Base-by-base conservation (phyloP, 441 rosid species). In the Macaranga tanarius region DNA sequence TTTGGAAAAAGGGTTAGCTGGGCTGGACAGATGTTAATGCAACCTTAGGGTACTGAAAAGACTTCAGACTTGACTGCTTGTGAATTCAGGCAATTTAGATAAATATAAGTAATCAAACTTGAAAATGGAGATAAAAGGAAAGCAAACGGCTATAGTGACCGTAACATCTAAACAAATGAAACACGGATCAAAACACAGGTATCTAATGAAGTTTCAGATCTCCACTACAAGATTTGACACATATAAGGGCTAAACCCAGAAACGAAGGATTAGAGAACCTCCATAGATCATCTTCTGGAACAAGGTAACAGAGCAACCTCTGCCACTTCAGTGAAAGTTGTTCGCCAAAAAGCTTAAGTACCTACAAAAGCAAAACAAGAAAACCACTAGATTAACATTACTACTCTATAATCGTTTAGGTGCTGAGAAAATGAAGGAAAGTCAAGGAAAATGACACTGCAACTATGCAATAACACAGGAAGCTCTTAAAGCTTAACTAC, bases 291-390 rank as follows among this genome's bases (percentile, higher is more conserved):
- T 15, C 67, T 9, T 62, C 20, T 23, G 25, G 11, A 54, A 52
- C 59, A 42, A 50, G 31, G 70, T 15, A 62, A 31, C 17, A 62
- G 40, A 60, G 56, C 51, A 54, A 48, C 42, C 59, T 16, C 40
- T 58, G 28, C 68, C 70, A 73, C 65, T 69, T 68, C 71, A 19
- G 13, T 34, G 50, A 61, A 72, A 75, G 76, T 57, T 54, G 66
- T 75, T 20, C 51, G 64, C 67, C 61, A 59, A 51, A 71, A 77
- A 47, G 68, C 61, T 51, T 73, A 38, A 44, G 58, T 52, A 45
- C 76, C 86, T 86, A 81, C 84, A 76, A 77, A 79, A 80, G 25
- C 66, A 75, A 68, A 83, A 25, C 28, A 54, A 72, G 59, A 63
- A 67, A 70, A 67, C 23, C 62, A 61, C 15, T 42, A 34, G 65